phyloP scores from a whole-genome alignment of 2,329 filamentous ascomycete genomes.

The Colletotrichum lupini region DNA sequence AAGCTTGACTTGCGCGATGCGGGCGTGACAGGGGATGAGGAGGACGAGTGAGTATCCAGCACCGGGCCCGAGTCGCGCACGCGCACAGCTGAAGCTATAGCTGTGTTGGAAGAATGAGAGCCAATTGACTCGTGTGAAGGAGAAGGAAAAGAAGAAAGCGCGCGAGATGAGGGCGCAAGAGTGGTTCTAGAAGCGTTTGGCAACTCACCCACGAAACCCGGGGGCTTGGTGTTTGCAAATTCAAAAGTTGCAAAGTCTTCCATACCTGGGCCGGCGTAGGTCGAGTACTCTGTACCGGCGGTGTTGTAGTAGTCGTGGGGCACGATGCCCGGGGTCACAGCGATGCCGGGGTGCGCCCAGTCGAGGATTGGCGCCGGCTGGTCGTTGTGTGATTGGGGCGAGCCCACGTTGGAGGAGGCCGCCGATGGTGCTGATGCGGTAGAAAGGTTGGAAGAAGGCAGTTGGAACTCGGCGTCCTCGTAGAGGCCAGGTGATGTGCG shows the following conservation, averaged over 20 bases:
- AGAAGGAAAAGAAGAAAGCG: slow-evolving; percentile 42
- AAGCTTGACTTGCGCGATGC: slow-evolving; percentile 42
- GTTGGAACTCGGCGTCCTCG: slow-evolving; percentile 62
- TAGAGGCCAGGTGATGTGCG: slow-evolving; percentile 61
- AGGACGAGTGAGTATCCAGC: slow-evolving; percentile 42
- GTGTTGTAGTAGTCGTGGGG: slow-evolving; percentile 64
- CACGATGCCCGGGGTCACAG: slow-evolving; percentile 73
- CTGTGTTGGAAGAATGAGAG: slow-evolving; percentile 21
- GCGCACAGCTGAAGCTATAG: background rate
- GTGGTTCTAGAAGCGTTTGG: slow-evolving; percentile 48
- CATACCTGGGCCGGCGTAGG: slow-evolving; percentile 58
- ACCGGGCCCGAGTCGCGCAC: slow-evolving; percentile 39
- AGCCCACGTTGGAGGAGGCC: slow-evolving; percentile 74
- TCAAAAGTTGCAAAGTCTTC: slow-evolving; percentile 63
- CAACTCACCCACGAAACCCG: slow-evolving; percentile 68
- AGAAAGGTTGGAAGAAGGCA: slow-evolving; percentile 69
- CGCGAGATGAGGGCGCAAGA: slow-evolving; percentile 32
- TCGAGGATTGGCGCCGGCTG: slow-evolving; percentile 68
- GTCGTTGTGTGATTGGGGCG: slow-evolving; percentile 71
- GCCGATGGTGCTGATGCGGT: slow-evolving; percentile 72
- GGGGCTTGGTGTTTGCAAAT: slow-evolving; percentile 57
- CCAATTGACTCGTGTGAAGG: slow-evolving; percentile 38
- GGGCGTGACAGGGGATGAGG: slow-evolving; percentile 42
- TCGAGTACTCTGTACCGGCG: slow-evolving; percentile 65
- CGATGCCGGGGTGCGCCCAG: slow-evolving; percentile 67